Evolutionary conservation across 2,329 filamentous ascomycete species (phyloP), one percentile per base, ranked within the genome.

Genomic region (Aspergillus ochraceus): DNA sequence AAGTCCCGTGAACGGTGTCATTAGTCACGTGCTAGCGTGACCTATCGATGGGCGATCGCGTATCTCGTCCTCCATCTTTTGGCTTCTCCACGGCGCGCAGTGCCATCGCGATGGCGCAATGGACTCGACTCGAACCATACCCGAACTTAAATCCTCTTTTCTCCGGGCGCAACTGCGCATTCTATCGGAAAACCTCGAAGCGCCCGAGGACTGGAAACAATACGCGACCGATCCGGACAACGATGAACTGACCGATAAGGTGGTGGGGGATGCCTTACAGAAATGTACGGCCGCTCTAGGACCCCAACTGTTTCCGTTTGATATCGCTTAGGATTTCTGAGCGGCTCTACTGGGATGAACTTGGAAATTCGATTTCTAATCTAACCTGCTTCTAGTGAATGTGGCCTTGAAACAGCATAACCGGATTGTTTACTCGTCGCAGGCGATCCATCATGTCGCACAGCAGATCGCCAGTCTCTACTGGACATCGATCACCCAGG

Each of bases 391-490:
- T 22, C 50, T 57, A 83, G 83, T 84, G 19, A 85, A 85, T 61
- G 75, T 77, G 36, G 75, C 77, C 42, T 70, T 84, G 56, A 81
- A 80, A 60, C 79, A 83, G 47, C 83, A 86, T 69, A 81, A 80
- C 62, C 82, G 81, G 52, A 73, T 79, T 57, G 80, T 83, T 46
- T 85, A 84, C 73, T 81, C 81, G 50, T 77, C 79, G 0, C 81
- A 84, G 65, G 83, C 83, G 45, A 80, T 82, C 55, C 80, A 84
- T 53, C 82, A 85, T 72, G 77, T 85, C 54, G 81, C 83, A 20
- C 80, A 83, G 61, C 82, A 85, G 67, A 83, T 86, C 62, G 80
- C 84, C 65, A 77, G 74, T 24, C 70, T 85, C 26, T 85, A 85
- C 67, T 84, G 82, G 82, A 75, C 79, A n/a, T 72, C 78, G 0